These are phyloP conservation scores for Phytophthora brassicae DNA, from an alignment of 352 stramenopile species.

Conservation along the genomic window DNA sequence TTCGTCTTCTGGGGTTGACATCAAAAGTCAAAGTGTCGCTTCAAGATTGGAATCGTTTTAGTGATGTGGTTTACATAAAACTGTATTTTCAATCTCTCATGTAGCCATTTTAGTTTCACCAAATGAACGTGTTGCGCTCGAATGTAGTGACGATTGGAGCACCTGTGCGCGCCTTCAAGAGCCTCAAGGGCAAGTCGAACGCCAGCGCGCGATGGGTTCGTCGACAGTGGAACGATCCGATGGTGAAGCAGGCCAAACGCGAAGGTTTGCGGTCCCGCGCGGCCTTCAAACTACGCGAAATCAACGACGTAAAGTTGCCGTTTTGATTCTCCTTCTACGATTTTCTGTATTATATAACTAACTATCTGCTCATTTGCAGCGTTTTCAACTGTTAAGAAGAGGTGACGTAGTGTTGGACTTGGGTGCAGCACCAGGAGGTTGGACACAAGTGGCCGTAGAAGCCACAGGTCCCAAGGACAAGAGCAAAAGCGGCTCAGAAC, in stretches of 20 bases:
- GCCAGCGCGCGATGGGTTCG: conserved; percentile 83
- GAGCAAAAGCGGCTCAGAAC: conserved; percentile 6
- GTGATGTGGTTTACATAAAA: too few species aligned
- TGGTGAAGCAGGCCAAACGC: conserved; percentile 85
- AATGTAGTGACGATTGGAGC: not conserved
- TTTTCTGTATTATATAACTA: too few species aligned
- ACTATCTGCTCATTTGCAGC: not conserved
- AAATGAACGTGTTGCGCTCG: not conserved
- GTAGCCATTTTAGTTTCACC: too few species aligned
- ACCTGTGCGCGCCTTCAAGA: conserved; percentile 58
- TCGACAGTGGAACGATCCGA: conserved; percentile 81
- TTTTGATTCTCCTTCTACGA: too few species aligned
- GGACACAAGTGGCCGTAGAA: conserved; percentile 83
- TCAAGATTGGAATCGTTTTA: too few species aligned
- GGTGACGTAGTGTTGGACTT: conserved; percentile 81
- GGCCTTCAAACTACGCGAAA: conserved; percentile 81
- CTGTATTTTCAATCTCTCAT: too few species aligned
- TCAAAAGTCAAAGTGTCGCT: not conserved
- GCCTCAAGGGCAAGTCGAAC: conserved; percentile 83
- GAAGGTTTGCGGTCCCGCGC: conserved; percentile 79
- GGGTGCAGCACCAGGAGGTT: conserved; percentile 79
- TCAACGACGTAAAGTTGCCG: conserved; percentile 82
- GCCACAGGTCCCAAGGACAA: conserved; percentile 31
- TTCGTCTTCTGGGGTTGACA: conserved; percentile 6
- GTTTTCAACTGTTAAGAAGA: conserved; percentile 55